Conservation (phyloP, 2,329 filamentous ascomycete species). For the Cordyceps cateniannulata region DNA sequence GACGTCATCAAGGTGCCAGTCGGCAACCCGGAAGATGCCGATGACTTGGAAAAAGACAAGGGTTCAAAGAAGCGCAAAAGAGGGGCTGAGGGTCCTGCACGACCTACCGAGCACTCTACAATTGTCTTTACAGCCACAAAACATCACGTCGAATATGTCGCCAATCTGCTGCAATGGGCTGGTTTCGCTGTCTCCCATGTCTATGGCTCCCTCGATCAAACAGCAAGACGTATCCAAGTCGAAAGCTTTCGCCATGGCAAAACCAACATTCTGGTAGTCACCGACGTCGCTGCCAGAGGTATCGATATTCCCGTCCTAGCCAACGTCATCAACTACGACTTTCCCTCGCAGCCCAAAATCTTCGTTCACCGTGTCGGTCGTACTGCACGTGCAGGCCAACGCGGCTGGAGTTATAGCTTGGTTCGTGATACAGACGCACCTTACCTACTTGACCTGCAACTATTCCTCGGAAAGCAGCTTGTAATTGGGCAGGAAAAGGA, state of each 20-base stretch:
- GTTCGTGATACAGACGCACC: constrained; percentile 82
- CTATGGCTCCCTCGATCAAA: constrained; percentile 92
- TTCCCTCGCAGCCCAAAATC: constrained; percentile 92
- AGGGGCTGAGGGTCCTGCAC: constrained; percentile 44
- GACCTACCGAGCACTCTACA: constrained; percentile 83
- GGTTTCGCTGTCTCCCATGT: constrained; percentile 91
- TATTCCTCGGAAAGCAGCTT: constrained; percentile 84
- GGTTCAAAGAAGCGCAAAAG: constrained; percentile 68
- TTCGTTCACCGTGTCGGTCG: constrained; percentile 95
- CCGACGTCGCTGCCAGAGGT: constrained; percentile 92
- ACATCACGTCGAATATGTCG: constrained; percentile 93
- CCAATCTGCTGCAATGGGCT: constrained; percentile 67
- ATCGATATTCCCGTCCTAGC: constrained; percentile 95
- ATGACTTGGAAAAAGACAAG: constrained; percentile 33
- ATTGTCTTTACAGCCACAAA: constrained; percentile 95
- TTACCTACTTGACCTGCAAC: constrained; percentile 86
- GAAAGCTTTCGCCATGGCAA: constrained; percentile 80
- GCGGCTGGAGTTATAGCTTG: constrained; percentile 92
- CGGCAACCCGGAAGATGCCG: constrained; percentile 50
- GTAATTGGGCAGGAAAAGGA: constrained; percentile 63
- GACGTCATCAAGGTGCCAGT: constrained; percentile 88
- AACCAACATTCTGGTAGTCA: constrained; percentile 89
- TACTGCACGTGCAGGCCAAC: constrained; percentile 86
- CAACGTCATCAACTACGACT: constrained; percentile 98
- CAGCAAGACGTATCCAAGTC: constrained; percentile 84